Evolutionary conservation across 768 basidiomycete genomes (phyloP).

Genomic region (Galerina sulciceps): DNA sequence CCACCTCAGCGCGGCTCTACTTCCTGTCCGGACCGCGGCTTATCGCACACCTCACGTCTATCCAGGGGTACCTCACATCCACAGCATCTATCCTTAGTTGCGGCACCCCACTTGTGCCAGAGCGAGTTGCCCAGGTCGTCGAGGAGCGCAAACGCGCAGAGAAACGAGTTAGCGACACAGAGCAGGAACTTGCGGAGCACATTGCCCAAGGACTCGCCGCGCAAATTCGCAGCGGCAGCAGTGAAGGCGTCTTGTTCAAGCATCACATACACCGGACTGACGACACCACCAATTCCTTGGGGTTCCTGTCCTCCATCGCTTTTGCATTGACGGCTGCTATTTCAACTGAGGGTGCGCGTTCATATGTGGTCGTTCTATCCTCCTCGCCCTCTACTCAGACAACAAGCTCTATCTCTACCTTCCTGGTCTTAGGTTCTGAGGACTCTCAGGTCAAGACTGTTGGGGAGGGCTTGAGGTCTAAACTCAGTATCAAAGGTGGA

Average conservation of each 20-base stretch:
- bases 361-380: slow-evolving; percentile 57
- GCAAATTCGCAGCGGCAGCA: slow-evolving; percentile 19
- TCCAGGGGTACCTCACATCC: slow-evolving; percentile 57
- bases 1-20: slow-evolving; percentile 73
- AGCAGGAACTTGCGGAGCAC: slow-evolving; percentile 60
- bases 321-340: slow-evolving; percentile 42
- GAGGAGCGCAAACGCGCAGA: slow-evolving; percentile 69
- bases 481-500: slow-evolving; percentile 72
- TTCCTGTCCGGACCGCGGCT: slow-evolving; percentile 86
- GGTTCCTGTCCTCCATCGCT: slow-evolving; percentile 62
- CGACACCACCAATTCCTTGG: slow-evolving; percentile 60
- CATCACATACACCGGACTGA: slow-evolving; percentile 64
- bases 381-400: slow-evolving; percentile 67
- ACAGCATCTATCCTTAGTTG: slow-evolving; percentile 70
- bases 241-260: slow-evolving; percentile 37
- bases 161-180: slow-evolving; percentile 72
- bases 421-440: slow-evolving; percentile 65
- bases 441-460: slow-evolving; percentile 61
- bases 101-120: slow-evolving; percentile 66
- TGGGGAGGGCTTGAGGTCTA: slow-evolving; percentile 61
- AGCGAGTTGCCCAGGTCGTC: slow-evolving; percentile 67
- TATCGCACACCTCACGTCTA: slow-evolving; percentile 59
- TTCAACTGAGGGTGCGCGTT: slow-evolving; percentile 19
- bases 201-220: slow-evolving; percentile 46
- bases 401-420: slow-evolving; percentile 49